These are phyloP conservation scores for Blastosporella zonata DNA, from an alignment of 1,284 basidiomycete species.

Conservation along the genomic window DNA sequence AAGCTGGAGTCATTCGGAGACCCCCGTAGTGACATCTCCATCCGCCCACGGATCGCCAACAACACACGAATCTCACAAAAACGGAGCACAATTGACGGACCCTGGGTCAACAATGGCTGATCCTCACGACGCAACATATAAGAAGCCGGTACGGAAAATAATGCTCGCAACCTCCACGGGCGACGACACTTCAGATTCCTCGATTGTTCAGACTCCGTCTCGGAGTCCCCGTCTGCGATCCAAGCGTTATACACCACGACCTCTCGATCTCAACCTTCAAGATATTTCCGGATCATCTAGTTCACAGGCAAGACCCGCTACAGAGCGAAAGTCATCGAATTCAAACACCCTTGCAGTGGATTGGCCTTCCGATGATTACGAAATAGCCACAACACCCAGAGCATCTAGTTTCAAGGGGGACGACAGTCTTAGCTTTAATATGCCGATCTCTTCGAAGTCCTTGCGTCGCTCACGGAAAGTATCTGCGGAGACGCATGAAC, in stretches of 20 bases:
- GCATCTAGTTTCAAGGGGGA: slow-evolving; percentile 45
- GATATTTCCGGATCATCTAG: slow-evolving; percentile 24
- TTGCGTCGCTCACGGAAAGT: slow-evolving; percentile 32
- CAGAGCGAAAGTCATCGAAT: slow-evolving; percentile 36
- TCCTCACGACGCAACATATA: background rate
- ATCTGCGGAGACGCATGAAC: slow-evolving; percentile 32
- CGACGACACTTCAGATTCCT: slow-evolving; percentile 43
- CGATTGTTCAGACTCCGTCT: slow-evolving; percentile 33
- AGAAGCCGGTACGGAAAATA: slow-evolving; percentile 33
- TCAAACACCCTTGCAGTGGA: slow-evolving; percentile 49
- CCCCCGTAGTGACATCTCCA: slow-evolving; percentile 16
- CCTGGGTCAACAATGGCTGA: background rate
- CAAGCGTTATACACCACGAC: slow-evolving; percentile 45
- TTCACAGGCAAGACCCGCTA: slow-evolving; percentile 19
- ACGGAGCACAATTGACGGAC: background rate
- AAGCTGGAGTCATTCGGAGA: slow-evolving; percentile 24
- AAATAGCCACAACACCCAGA: slow-evolving; percentile 52
- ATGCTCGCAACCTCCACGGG: slow-evolving; percentile 29
- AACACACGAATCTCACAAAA: slow-evolving; percentile 3
- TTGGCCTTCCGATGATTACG: slow-evolving; percentile 48
- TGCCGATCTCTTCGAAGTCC: slow-evolving; percentile 33
- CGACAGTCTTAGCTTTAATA: slow-evolving; percentile 26
- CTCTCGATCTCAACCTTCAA: slow-evolving; percentile 45
- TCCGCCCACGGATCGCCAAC: background rate
- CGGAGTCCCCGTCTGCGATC: slow-evolving; percentile 45